Evolutionary conservation across 1,284 basidiomycete species (phyloP), one percentile per base, ranked within the genome.

Genomic region (Pseudozyma tsukubaensis): DNA sequence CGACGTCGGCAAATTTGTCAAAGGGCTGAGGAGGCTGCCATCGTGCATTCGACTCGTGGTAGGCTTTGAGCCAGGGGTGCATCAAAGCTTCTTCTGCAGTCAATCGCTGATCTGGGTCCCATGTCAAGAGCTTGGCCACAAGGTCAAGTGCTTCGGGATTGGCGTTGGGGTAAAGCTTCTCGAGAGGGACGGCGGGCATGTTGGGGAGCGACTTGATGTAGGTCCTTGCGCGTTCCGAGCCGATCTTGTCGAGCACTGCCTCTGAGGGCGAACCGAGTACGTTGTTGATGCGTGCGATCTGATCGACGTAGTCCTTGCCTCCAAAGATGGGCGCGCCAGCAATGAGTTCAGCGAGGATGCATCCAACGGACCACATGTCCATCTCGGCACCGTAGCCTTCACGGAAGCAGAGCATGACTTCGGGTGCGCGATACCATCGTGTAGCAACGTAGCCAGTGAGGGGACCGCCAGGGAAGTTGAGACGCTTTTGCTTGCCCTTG

Each of bases 301-400:
- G 83, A 53, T 84, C 82, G 57, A 83, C 81, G 57, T 83, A 83
- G 70, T 84, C 82, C 53, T 83, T 78, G 52, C 83, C 83, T 21
- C 80, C 74, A 68, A 83, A 84, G 56, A 84, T 69, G 43, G 83
- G 83, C 29, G 74, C 72, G 16, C 83, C 80, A 0, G 66, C 75
- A 34, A 83, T 71, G 45, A 84, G 70, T 60, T 83, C 82, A 12
- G 83, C 83, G 40, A 84, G 68, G 51, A 84, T 84, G 69, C 83
- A 84, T 1, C 83, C 83, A 19, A 82, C 79, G 34, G 77, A 79
- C 83, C 83, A 84, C 72, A 84, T 80, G 70, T 84, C 83, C 69
- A 83, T 77, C 29, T 79, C 74, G n/a, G 77, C 53, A 18, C 80
- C 82, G 69, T 84, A 84, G 21, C 83, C 83, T 16, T 76, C 74